Base-by-base conservation (phyloP, 164 flowering plant genomes). In the Taxillus chinensis region DNA sequence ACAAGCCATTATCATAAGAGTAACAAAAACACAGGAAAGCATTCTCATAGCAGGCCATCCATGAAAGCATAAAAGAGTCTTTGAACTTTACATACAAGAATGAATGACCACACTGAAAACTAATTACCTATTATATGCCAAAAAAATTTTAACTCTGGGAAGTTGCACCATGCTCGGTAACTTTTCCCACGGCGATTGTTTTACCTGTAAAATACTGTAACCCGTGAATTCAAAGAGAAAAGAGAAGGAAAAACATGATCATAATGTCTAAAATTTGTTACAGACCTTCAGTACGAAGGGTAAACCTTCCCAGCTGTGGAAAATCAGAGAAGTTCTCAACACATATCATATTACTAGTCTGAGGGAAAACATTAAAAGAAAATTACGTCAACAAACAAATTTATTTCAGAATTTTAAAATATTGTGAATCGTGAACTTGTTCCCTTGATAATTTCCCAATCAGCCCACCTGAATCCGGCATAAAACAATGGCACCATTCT, bases 281-380 rank as follows among this genome's bases (percentile, higher is more conserved):
- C 41, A 68, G 60, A 93, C 99, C 99, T 86, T 95, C 99, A 49
- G 96, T 82, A 2, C 97, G 91, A 73, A 95, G 95, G 41, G 97
- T 95, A 65, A 95, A 95, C 73, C 99, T 82, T 60, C 99, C 99
- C 55, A 95, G 97, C 75, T 95, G 99, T 27, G 93, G 78, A 60
- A 89, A 84, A 62, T 95, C 97, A 51, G 87, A 49, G 68, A 89
- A 95, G 66, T 77, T 95, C 83, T 95, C 99, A 39, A 89, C 42
- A 65, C 96, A 91, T 50, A 95, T 95, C 69, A 77, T 15, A 64
- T 84, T 91, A 67, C 74, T 86, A 40, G 87, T 96, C 99, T 95
- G 75, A 12, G 49, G 66, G 65, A 45, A 62, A 54, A 54, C 8
- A 4, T 49, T 16, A 7, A 16, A 48, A 6, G 10, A 43, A 43